Conservation (phyloP, 192 early-diverging fungal genomes). For the Chytriomyces hyalinus region DNA sequence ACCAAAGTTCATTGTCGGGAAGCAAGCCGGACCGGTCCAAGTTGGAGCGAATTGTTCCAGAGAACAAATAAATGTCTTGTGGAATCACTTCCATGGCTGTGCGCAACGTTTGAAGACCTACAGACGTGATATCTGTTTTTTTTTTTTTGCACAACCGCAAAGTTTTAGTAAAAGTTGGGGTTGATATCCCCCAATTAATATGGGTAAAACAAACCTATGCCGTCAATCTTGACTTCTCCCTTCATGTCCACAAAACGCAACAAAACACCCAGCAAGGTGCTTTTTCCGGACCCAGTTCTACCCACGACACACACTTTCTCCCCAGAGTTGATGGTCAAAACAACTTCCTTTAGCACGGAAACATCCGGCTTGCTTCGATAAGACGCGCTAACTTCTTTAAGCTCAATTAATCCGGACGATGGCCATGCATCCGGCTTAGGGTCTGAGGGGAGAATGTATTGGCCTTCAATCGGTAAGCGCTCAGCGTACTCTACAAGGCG, state of each 20-base stretch:
- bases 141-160: no score
- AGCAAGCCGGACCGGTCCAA: slow-evolving; percentile 63
- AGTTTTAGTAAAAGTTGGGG: no score
- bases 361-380: slow-evolving; percentile 30
- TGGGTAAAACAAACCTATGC: slow-evolving; percentile 49
- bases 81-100: slow-evolving; percentile 57
- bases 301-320: slow-evolving; percentile 77
- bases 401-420: slow-evolving; percentile 6
- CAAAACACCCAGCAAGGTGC: slow-evolving; percentile 44
- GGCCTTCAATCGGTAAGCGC: slow-evolving; percentile 41
- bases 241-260: slow-evolving; percentile 54
- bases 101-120: slow-evolving; percentile 52
- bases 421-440: slow-evolving; percentile 28
- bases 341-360: slow-evolving; percentile 70
- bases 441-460: not conserved
- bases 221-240: slow-evolving; percentile 75
- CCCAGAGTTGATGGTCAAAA: slow-evolving; percentile 66
- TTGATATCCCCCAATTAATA: no score
- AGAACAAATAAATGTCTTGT: slow-evolving; percentile 63
- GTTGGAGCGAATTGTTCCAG: slow-evolving; percentile 63
- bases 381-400: slow-evolving; percentile 31
- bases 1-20: slow-evolving; percentile 75
- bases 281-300: slow-evolving; percentile 62
- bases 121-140: no score
- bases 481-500: slow-evolving; percentile 50